Percentiles rank a stretch among this genome's conserved stretches.
phyloP scores from a whole-genome alignment of 805 yeast genomes.

The Candida insectorum region DNA sequence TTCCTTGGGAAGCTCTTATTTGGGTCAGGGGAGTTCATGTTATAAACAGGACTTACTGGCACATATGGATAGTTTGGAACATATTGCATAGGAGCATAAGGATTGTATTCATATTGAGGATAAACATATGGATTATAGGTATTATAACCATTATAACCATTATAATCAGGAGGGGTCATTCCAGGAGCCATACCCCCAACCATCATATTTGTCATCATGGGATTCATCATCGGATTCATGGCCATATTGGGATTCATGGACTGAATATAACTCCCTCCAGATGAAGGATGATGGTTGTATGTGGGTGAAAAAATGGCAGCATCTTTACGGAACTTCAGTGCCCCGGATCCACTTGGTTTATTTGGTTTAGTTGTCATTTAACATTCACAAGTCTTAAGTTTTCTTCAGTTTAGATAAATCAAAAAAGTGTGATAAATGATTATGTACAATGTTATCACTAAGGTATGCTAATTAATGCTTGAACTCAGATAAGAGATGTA shows the following conservation, averaged over 20 bases:
- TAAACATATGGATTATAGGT: slow-evolving; percentile 3
- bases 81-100: slow-evolving; percentile 7
- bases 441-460: not conserved
- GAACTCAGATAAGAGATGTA: not conserved
- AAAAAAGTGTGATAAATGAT: not conserved
- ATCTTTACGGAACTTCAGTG: slow-evolving; percentile 37
- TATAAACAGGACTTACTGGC: slow-evolving; percentile 7
- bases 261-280: slow-evolving; percentile 4
- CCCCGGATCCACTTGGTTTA: slow-evolving; percentile 21
- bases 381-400: not conserved
- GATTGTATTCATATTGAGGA: slow-evolving; percentile 5
- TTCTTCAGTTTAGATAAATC: not conserved
- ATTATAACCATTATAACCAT: slow-evolving; percentile 1
- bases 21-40: slow-evolving; percentile 1
- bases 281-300: slow-evolving; percentile 13
- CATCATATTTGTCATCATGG: slow-evolving; percentile 1
- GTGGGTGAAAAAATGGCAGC: slow-evolving; percentile 37
- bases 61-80: slow-evolving; percentile 4
- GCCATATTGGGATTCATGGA: slow-evolving; percentile 3
- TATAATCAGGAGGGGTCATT: slow-evolving; percentile 5
- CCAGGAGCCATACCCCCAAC: slow-evolving; percentile 1
- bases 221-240: slow-evolving; percentile 8
- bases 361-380: slow-evolving; percentile 18
- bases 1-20: slow-evolving; percentile 1
- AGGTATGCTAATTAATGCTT: not conserved